These are phyloP conservation scores for Didymella segeticola DNA, from an alignment of 2,329 filamentous ascomycete genomes.

Conservation along the genomic window DNA sequence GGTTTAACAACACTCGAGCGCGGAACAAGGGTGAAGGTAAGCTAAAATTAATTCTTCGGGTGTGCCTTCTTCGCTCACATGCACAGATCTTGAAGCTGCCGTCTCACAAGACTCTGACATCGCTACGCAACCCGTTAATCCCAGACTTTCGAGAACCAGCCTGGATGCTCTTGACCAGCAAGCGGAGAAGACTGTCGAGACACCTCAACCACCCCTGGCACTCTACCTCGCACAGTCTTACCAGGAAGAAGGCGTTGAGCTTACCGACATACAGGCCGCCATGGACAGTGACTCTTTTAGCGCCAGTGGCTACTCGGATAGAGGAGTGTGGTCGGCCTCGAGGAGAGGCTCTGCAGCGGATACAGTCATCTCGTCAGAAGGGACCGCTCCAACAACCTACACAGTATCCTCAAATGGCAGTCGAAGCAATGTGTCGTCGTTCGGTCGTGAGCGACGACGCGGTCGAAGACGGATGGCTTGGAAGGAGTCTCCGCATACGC, in stretches of 20 bases:
- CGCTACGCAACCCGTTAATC: slow-evolving; percentile 20
- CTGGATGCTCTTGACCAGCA: slow-evolving; percentile 39
- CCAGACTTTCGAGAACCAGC: slow-evolving; percentile 40
- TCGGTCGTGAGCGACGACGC: slow-evolving; percentile 42
- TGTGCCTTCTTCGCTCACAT: slow-evolving; percentile 8
- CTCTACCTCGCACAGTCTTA: slow-evolving; percentile 46
- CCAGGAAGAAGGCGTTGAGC: slow-evolving; percentile 39
- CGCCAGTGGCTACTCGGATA: slow-evolving; percentile 27
- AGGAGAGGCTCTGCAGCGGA: slow-evolving; percentile 39
- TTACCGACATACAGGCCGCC: slow-evolving; percentile 41
- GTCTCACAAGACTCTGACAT: slow-evolving; percentile 9
- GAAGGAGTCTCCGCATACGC: slow-evolving; percentile 40
- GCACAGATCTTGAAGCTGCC: slow-evolving; percentile 14
- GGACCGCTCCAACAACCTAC: slow-evolving; percentile 42
- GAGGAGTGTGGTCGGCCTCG: slow-evolving; percentile 36
- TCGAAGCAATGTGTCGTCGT: slow-evolving; percentile 44
- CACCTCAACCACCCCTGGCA: slow-evolving; percentile 42
- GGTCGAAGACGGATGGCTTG: slow-evolving; percentile 46
- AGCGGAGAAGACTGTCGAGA: slow-evolving; percentile 21
- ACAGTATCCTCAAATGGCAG: slow-evolving; percentile 42
- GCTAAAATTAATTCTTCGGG: not conserved
- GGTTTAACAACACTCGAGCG: slow-evolving; percentile 47
- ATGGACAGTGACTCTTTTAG: slow-evolving; percentile 33
- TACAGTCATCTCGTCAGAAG: slow-evolving; percentile 42
- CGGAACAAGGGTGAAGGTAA: slow-evolving; percentile 40